Evolutionary conservation across 2,329 filamentous ascomycete genomes (phyloP).

Genomic region (Ramularia collo-cygni): DNA sequence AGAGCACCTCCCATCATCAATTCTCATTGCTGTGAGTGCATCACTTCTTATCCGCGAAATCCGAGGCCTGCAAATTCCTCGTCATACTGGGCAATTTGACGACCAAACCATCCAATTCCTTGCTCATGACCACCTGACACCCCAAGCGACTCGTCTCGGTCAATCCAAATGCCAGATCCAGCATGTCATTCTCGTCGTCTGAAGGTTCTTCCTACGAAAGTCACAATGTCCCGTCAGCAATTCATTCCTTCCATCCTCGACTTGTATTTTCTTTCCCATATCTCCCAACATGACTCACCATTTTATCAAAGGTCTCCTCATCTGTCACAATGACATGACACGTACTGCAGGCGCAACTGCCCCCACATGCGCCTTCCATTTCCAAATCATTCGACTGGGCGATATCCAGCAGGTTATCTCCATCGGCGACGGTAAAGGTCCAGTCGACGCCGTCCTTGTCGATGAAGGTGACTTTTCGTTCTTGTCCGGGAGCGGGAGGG

Average conservation of each 20-base stretch:
- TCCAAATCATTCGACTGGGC: constrained; percentile 91
- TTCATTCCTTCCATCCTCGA: constrained; percentile 2
- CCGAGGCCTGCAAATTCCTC: constrained; percentile 88
- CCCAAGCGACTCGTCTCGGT: constrained; percentile 80
- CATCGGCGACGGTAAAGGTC: constrained; percentile 72
- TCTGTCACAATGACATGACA: constrained; percentile 82
- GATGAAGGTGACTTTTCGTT: constrained; percentile 84
- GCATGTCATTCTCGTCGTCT: constrained; percentile 67
- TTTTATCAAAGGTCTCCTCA: constrained; percentile 49
- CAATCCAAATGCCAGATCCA: constrained; percentile 82
- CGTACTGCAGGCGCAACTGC: constrained; percentile 86
- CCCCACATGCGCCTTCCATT: constrained; percentile 96
- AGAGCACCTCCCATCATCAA: too few species aligned
- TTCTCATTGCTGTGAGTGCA: too few species aligned
- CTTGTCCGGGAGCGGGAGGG: constrained; percentile 82
- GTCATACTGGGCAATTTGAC: constrained; percentile 90
- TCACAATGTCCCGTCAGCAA: background rate
- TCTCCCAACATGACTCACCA: constrained; percentile 18
- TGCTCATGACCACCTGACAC: constrained; percentile 87
- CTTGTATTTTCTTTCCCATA: background rate
- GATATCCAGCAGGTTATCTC: constrained; percentile 91
- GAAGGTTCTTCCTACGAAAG: constrained; percentile 34
- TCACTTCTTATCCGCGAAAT: constrained; percentile 54
- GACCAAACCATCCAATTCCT: constrained; percentile 77
- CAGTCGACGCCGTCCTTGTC: constrained; percentile 77